phyloP scores from a whole-genome alignment of 108 stramenopile species.

The Parietichytrium sp. region DNA sequence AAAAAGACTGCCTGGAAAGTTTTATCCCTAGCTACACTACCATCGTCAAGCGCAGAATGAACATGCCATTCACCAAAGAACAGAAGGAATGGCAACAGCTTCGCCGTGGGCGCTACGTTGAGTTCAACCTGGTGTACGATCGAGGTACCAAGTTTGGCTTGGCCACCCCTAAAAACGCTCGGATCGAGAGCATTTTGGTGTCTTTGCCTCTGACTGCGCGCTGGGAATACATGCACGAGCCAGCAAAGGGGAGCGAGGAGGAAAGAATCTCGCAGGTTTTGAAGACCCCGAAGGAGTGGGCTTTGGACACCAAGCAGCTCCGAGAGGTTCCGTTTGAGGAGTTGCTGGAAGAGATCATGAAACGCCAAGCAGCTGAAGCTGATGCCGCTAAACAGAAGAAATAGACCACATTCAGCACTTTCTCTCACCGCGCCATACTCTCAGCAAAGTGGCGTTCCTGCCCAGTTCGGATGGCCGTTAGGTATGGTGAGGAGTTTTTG shows the following conservation, averaged over 20 bases:
- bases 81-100: conserved; percentile 91
- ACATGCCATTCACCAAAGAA: conserved; percentile 80
- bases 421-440: too few relatives aligned
- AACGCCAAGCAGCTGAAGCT: not conserved
- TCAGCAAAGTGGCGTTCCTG: too few relatives aligned
- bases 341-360: not conserved
- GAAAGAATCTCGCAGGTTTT: conserved; percentile 88
- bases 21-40: conserved; percentile 89
- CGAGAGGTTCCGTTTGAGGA: not conserved
- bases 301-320: conserved; percentile 47
- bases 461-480: too few relatives aligned
- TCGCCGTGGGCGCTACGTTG: conserved; percentile 84
- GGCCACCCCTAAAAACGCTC: conserved; percentile 83
- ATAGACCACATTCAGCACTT: too few relatives aligned
- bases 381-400: not conserved
- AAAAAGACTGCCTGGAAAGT: conserved; percentile 76
- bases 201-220: conserved; percentile 94
- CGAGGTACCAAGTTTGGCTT: conserved; percentile 97
- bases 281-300: conserved; percentile 84
- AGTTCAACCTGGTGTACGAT: conserved; percentile 99
- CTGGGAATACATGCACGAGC: conserved; percentile 92
- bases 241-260: conserved; percentile 76
- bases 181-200: conserved; percentile 98
- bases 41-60: conserved; percentile 80
- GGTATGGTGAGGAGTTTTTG: too few relatives aligned